Evolutionary conservation across 495 filamentous ascomycete species (phyloP).

Genomic region (Pseudoneurospora amorphoporcata): DNA sequence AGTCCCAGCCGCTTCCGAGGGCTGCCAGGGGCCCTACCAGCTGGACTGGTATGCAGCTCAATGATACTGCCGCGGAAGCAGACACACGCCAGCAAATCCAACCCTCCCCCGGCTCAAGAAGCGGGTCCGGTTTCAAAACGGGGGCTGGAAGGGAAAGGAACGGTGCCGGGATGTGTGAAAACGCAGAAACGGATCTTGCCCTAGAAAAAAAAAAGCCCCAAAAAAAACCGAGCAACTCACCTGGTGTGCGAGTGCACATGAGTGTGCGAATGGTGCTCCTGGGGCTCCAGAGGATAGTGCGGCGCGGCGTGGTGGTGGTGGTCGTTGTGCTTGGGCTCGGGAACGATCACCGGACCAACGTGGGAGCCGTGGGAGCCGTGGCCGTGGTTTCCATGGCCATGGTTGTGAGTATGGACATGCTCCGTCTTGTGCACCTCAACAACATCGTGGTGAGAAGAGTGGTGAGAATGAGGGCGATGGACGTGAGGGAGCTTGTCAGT

Average conservation of each 20-base stretch:
- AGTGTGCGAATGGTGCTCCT: background rate
- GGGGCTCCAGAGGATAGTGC: background rate
- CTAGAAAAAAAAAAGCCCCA: conserved; percentile 5
- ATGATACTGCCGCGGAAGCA: background rate
- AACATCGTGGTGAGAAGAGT: conserved; percentile 37
- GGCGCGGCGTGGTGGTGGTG: background rate
- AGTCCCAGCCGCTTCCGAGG: background rate
- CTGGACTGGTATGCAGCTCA: background rate
- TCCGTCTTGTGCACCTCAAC: conserved; percentile 15
- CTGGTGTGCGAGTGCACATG: background rate
- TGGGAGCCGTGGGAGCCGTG: conserved; percentile 1
- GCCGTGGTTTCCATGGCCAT: background rate
- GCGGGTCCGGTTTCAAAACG: background rate
- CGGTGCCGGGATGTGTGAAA: background rate
- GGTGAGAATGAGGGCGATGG: background rate
- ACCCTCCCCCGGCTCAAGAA: background rate
- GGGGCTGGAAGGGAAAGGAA: background rate
- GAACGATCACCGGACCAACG: background rate
- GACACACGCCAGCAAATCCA: background rate
- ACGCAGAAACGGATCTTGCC: conserved; percentile 6
- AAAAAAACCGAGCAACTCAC: conserved; percentile 21
- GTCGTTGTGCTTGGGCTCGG: background rate
- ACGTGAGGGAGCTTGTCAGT: background rate
- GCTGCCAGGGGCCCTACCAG: background rate
- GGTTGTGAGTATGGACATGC: background rate